These are phyloP conservation scores for Chamaenerion angustifolium DNA, from an alignment of 345 rosid species.

Conservation along the genomic window DNA sequence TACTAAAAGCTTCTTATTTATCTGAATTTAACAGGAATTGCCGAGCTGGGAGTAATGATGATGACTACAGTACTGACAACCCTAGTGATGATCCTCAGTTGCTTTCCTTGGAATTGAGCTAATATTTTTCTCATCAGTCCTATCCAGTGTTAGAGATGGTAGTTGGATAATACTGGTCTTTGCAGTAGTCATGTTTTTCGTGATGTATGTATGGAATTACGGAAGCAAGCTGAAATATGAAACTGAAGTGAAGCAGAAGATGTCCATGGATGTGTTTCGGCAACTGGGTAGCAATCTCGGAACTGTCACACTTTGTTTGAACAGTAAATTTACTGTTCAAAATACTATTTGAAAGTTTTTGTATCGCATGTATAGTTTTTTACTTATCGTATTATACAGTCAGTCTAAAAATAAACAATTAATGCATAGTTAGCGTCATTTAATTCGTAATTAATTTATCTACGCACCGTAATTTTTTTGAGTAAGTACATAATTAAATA, in stretches of 20 bases:
- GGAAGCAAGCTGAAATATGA: constrained; percentile 96
- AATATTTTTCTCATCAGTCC: constrained; percentile 75
- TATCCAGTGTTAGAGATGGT: constrained; percentile 69
- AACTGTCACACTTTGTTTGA: constrained; percentile 76
- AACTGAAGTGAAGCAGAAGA: constrained; percentile 88
- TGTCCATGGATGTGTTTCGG: constrained; percentile 87
- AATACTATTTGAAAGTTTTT: no score
- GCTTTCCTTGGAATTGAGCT: constrained; percentile 78
- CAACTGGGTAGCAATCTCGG: constrained; percentile 91
- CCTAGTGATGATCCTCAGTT: constrained; percentile 80
- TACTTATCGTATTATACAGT: no score
- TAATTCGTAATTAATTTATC: no score
- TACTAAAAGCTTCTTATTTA: background rate
- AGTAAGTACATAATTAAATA: no score
- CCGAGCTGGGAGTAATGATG: constrained; percentile 98
- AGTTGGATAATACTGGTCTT: constrained; percentile 95
- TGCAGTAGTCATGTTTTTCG: constrained; percentile 68
- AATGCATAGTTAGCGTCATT: no score
- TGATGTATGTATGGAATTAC: constrained; percentile 91
- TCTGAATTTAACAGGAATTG: constrained; percentile 46
- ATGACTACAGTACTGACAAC: constrained; percentile 88
- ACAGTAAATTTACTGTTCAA: no score
- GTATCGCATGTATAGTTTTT: no score
- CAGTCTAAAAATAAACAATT: no score
- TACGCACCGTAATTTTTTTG: no score